Base-by-base conservation (phyloP, 257 asterid genomes). In the Petrea volubilis region DNA sequence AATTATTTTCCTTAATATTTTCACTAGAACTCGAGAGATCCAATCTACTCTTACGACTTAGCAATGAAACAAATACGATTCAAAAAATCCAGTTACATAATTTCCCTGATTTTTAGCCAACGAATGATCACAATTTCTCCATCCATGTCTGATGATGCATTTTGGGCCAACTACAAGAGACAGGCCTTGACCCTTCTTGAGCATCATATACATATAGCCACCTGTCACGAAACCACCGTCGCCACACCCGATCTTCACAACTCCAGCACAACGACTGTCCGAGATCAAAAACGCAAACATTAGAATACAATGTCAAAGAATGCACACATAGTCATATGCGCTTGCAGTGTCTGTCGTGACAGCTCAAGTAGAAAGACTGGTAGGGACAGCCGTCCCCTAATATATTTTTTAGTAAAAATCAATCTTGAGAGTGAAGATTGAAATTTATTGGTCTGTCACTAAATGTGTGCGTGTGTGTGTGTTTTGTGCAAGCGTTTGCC, bases 261-360 rank as follows among this genome's bases (percentile, higher is more conserved):
- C 86, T 90, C 96, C 46, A 90, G 87, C 74, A 90, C 97, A 60
- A 90, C 96, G 79, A 84, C 97, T 90, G 88, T 71, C 65, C 53
- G 44, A 52, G 21, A 52, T 8, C 8, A 63, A 67, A n/a, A 53
- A 56, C 7, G n/a, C 10, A 47, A 21, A 6, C 4, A 57, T 77
- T 17, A 70, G 60, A 33, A 59, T 31, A 60, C 29, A 56, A 40
- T 12, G 23, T 5, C n/a, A n/a, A n/a, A 41, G 27, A 69, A 56
- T 4, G 8, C 13, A 14, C 33, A n/a, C 2, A 29, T 59, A 31
- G 0, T 33, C 6, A 31, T 28, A n/a, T 10, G 25, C 8, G 5
- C n/a, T n/a, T n/a, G n/a, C n/a, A n/a, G n/a, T n/a, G n/a, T n/a
- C n/a, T n/a, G n/a, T n/a, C n/a, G n/a, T n/a, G n/a, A n/a, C n/a